These are phyloP conservation scores for Kalmanozyma brasiliensis DNA, from an alignment of 1,284 basidiomycete species.

Conservation along the genomic window DNA sequence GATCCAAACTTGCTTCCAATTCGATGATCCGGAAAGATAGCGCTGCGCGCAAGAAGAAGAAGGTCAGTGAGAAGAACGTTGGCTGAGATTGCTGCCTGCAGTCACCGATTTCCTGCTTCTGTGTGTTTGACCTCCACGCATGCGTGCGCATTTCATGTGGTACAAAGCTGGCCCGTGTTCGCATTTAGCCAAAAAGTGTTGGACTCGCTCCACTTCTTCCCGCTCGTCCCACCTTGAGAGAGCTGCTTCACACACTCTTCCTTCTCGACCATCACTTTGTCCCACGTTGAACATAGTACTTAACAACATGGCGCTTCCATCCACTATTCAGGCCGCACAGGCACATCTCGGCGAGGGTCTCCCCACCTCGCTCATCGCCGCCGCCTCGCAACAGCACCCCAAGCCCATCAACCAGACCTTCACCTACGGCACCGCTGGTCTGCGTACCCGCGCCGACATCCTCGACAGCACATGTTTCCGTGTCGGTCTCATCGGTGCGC, in stretches of 20 bases:
- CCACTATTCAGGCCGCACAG: slow-evolving; percentile 47
- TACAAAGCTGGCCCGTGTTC: too few species aligned
- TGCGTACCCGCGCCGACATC: slow-evolving; percentile 84
- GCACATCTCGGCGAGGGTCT: slow-evolving; percentile 48
- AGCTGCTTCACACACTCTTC: too few species aligned
- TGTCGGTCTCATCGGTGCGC: slow-evolving; percentile 87
- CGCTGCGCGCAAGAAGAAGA: too few species aligned
- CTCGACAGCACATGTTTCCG: slow-evolving; percentile 95
- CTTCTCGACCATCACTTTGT: slow-evolving; percentile 5
- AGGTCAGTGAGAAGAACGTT: too few species aligned
- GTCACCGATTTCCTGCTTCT: too few species aligned
- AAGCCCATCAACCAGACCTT: slow-evolving; percentile 72
- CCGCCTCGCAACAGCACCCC: slow-evolving; percentile 67
- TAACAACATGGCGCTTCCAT: slow-evolving; percentile 43
- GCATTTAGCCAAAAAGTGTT: slow-evolving; percentile 3
- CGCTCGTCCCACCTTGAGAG: not conserved
- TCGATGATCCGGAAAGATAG: too few species aligned
- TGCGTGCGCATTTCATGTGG: slow-evolving; percentile 6
- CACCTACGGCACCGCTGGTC: slow-evolving; percentile 94
- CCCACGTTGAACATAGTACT: not conserved
- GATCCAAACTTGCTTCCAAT: too few species aligned
- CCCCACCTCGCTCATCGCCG: slow-evolving; percentile 47
- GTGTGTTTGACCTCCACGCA: slow-evolving; percentile 25
- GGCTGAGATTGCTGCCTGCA: too few species aligned
- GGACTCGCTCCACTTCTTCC: slow-evolving; percentile 1